Base-by-base conservation (phyloP, 1,284 basidiomycete genomes). In the Fistulinella cinereoalba region DNA sequence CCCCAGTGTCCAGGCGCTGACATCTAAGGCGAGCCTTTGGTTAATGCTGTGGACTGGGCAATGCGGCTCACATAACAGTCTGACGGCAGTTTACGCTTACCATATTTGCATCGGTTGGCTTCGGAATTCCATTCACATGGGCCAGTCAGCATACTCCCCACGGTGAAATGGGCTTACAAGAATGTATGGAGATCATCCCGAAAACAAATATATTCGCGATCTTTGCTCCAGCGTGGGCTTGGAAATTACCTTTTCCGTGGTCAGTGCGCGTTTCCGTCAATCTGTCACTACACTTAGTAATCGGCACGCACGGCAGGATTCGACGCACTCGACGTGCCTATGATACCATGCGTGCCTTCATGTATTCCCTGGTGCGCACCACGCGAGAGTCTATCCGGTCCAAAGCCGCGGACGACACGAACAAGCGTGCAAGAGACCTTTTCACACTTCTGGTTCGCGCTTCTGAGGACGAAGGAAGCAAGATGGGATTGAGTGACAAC, bases 361-460 rank as follows among this genome's bases (percentile, higher is more conserved):
- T 80, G 75, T 57, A 60, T 8, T 53, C 55, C 2, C 71, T 76
- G 47, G 61, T 76, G 5, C 53, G 55, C 4, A 55, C 69, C 13
- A 62, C 72, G n/a, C 73, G 67, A 52, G 58, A 54, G 5, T 65
- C 66, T 19, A 57, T 76, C 6, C 50, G 56, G 40, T 43, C 41
- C 3, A 38, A 43, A 4, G 49, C 48, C 6, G 50, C 57, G 28
- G 40, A 52, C 11, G 54, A 50, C 23, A 49, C 55, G 11, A 49
- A 22, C 15, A 37, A 40, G 12, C 15, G 9, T 1, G 52, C 56
- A 39, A 57, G 55, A 2, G 76, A 79, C 55, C 67, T 70, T 1
- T 76, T 79, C 52, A 74, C 70, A 1, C 65, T 73, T 51, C 68
- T 80, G n/a, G 70, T 80, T 9, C 61, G 37, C 67, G 77, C 79